Percentiles rank a stretch among this genome's conserved stretches.
Evolutionary conservation across 208 protist species (phyloP).

Genomic region (Trypanosoma melophagium): DNA sequence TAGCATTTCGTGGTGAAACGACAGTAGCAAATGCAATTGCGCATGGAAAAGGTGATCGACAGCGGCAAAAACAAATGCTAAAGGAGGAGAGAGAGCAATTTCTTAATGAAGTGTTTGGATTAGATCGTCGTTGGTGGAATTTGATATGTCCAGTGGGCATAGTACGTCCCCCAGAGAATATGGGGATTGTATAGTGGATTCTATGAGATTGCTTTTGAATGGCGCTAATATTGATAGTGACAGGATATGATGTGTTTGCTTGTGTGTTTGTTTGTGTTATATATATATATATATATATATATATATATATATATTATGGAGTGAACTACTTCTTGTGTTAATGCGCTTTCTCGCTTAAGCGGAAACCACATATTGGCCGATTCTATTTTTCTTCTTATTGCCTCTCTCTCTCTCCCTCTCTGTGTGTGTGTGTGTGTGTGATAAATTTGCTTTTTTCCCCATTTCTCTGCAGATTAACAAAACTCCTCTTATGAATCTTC

Average conservation of each 20-base stretch:
- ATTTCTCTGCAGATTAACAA: too few relatives aligned
- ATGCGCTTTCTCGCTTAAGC: not conserved
- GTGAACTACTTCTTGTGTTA: not conserved
- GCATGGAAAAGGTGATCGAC: not conserved
- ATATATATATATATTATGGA: too few relatives aligned
- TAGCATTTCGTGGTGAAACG: slow-evolving; percentile 51
- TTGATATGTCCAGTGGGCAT: slow-evolving; percentile 13
- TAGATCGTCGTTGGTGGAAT: slow-evolving; percentile 47
- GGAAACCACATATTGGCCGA: not conserved
- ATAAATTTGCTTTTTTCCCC: too few relatives aligned
- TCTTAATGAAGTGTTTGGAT: slow-evolving; percentile 57
- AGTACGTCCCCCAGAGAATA: not conserved
- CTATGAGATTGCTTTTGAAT: too few relatives aligned
- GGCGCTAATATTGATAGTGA: too few relatives aligned
- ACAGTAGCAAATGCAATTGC: slow-evolving; percentile 49
- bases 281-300: too few relatives aligned
- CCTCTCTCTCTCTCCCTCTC: too few relatives aligned
- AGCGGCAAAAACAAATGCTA: not conserved
- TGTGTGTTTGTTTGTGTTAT: too few relatives aligned
- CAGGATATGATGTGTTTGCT: too few relatives aligned
- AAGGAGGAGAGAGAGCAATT: slow-evolving; percentile 16
- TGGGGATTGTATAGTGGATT: not conserved
- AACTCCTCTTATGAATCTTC: too few relatives aligned
- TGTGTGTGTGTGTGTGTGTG: too few relatives aligned
- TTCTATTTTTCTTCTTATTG: slow-evolving; percentile 9